Conservation (phyloP, 768 basidiomycete species). For the Pleurotus platypus region DNA sequence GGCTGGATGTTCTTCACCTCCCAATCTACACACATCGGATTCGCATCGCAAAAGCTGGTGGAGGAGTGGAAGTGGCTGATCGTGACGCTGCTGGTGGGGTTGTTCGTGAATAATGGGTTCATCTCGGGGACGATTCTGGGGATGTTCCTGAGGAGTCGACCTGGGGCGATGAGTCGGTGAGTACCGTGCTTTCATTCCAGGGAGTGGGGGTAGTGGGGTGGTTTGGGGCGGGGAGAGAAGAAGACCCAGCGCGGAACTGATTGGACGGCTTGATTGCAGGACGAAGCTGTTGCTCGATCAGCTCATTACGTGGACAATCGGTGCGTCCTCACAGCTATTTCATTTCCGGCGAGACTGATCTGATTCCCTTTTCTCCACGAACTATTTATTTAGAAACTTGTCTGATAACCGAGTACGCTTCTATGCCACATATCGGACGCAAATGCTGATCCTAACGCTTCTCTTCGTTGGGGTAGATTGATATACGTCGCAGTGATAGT, state of each 20-base stretch:
- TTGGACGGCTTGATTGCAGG: not conserved
- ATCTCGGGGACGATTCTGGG: not conserved
- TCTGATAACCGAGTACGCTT: constrained; percentile 1
- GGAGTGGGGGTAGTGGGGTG: too few species aligned
- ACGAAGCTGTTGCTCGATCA: constrained; percentile 4
- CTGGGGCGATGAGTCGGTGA: not conserved
- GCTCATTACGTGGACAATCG: constrained; percentile 4
- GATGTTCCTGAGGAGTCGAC: not conserved
- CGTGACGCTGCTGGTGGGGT: not conserved
- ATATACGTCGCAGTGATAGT: not conserved
- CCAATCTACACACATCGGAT: not conserved
- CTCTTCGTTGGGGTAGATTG: not conserved
- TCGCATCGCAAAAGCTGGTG: not conserved
- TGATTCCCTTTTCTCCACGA: too few species aligned
- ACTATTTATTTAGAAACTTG: not conserved
- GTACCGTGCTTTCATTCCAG: not conserved
- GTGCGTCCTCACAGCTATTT: not conserved
- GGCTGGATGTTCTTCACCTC: not conserved
- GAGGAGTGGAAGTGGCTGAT: constrained; percentile 1
- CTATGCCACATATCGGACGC: not conserved
- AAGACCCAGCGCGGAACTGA: too few species aligned
- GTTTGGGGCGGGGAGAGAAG: too few species aligned
- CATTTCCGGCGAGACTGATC: not conserved
- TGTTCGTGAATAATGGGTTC: not conserved
- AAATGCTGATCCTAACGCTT: not conserved